Base-by-base conservation (phyloP, 148 eudicot genomes). In the Fallopia convolvulus region DNA sequence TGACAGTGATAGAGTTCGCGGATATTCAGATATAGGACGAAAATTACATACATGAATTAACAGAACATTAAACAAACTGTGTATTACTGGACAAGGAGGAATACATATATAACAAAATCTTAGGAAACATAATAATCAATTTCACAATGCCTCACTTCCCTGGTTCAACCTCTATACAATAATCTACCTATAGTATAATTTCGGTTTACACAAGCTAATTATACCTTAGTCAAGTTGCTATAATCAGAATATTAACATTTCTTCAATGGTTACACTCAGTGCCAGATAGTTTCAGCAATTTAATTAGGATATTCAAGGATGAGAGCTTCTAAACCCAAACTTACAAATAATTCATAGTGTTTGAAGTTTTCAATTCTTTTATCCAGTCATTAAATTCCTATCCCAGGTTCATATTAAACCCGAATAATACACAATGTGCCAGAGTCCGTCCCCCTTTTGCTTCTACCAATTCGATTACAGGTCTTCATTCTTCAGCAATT, bases 1-100 rank as follows among this genome's bases (percentile, higher is more conserved):
- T 48, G 76, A 74, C 10, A 72, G 20, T 40, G 32, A 74, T 74
- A 23, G 10, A 48, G 58, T 48, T 30, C 46, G 74, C 74, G 42
- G 26, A 78, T 6, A 70, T 41, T 75, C 66, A 50, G 56, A 41
- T 39, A 32, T 3, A 42, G 11, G 11, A 68, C 6, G 49, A 65
- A 40, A n/a, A 5, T 17, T 47, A 15, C 44, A 75, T 23, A 75
- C 66, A 75, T 49, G 44, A 56, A 50, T 17, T 17, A 50, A 56
- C 63, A 56, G 10, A 7, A 8, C 7, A 18, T 58, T 20, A 21
- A 58, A 20, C 21, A 58, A 23, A 58, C 26, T 50, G 17, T 50
- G 56, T 17, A 50, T 50, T 20, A 23, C 32, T 58, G 65, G 13
- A 58, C 3, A 13, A 68, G 14, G 46, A 33, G 21, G 72, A 33